A percentile compares a stretch with the other conserved stretches of the same genome.
phyloP scores from a whole-genome alignment of 1,284 basidiomycete genomes.

The Cryptococcus sp. region DNA sequence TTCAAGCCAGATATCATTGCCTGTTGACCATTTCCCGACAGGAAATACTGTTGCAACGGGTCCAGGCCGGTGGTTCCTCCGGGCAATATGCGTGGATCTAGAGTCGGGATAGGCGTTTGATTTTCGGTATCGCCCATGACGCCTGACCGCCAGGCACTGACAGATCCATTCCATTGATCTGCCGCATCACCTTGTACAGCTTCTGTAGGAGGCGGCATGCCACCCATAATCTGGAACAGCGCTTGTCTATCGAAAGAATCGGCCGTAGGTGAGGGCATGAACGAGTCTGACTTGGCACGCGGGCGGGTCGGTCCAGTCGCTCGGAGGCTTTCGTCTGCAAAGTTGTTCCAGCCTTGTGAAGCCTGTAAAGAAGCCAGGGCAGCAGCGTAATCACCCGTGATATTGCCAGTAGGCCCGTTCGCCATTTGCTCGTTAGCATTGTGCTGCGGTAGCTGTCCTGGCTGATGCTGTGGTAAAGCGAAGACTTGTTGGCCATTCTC shows the following conservation, averaged over 20 bases:
- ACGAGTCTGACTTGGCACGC: slow-evolving; percentile 49
- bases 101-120: slow-evolving; percentile 16
- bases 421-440: slow-evolving; percentile 14
- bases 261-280: slow-evolving; percentile 27
- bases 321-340: slow-evolving; percentile 3
- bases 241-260: slow-evolving; percentile 41
- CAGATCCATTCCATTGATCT: slow-evolving; percentile 25
- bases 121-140: slow-evolving; percentile 9
- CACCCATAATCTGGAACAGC: slow-evolving; percentile 28
- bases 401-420: slow-evolving; percentile 1
- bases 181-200: slow-evolving; percentile 12
- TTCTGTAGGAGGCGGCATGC: not conserved
- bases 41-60: slow-evolving; percentile 11
- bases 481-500: slow-evolving; percentile 13
- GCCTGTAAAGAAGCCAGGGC: slow-evolving; percentile 13
- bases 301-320: slow-evolving; percentile 26
- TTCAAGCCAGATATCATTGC: slow-evolving; percentile 2
- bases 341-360: slow-evolving; percentile 14
- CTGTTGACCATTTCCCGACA: slow-evolving; percentile 18
- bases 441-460: slow-evolving; percentile 12
- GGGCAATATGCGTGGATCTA: slow-evolving; percentile 45
- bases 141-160: slow-evolving; percentile 32
- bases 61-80: slow-evolving; percentile 18
- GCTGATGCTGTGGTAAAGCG: slow-evolving; percentile 16
- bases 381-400: slow-evolving; percentile 18